Evolutionary conservation across 2,329 filamentous ascomycete genomes (phyloP).

Genomic region (Cytospora mali): DNA sequence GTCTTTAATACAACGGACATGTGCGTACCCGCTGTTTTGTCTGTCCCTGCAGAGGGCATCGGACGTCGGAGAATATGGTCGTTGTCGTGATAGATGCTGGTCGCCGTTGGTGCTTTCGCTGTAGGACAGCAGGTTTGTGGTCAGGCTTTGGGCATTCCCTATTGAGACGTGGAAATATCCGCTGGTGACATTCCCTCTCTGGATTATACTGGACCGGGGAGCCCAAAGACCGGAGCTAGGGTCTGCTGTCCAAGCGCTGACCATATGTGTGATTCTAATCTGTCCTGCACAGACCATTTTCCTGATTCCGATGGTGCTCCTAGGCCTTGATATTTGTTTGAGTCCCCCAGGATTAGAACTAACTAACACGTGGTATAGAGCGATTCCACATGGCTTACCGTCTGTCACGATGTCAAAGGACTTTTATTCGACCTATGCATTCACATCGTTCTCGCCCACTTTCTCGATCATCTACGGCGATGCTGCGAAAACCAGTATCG

Average conservation of each 20-base stretch:
- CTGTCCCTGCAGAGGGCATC: not conserved
- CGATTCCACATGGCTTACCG: slow-evolving; percentile 56
- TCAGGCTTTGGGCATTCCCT: not conserved
- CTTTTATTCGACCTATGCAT: slow-evolving; percentile 81
- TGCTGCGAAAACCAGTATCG: slow-evolving; percentile 61
- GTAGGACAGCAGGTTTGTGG: slow-evolving; percentile 13
- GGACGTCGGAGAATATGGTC: not conserved
- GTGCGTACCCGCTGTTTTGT: slow-evolving; percentile 38
- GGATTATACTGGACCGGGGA: not conserved
- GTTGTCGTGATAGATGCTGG: not conserved
- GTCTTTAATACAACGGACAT: slow-evolving; percentile 57
- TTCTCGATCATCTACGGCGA: slow-evolving; percentile 79
- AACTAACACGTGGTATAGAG: slow-evolving; percentile 7
- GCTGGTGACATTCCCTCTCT: not conserved
- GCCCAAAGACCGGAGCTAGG: not conserved
- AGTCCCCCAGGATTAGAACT: not conserved
- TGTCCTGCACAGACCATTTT: not conserved
- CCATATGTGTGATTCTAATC: not conserved
- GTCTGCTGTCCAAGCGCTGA: not conserved
- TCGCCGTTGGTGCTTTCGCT: not conserved
- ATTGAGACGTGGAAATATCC: slow-evolving; percentile 23
- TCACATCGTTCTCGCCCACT: slow-evolving; percentile 77
- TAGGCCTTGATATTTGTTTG: not conserved
- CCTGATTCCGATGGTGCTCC: not conserved
- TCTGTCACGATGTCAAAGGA: slow-evolving; percentile 74